Conservation (phyloP, 2,329 filamentous ascomycete genomes). For the Geosmithia putterillii region DNA sequence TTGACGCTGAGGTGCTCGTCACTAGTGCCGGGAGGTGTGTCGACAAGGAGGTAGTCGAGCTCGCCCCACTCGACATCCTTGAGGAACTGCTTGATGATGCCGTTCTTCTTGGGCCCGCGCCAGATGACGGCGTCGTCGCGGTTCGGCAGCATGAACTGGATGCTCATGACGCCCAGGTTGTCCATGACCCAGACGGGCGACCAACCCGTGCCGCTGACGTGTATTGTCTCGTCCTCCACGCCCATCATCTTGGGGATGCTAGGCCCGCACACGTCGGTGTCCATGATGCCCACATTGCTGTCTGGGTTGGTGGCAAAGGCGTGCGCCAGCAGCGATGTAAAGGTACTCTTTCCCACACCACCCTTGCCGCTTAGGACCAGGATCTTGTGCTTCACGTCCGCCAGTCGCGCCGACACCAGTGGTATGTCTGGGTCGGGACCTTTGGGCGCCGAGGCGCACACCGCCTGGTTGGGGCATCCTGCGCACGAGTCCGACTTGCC, state of each 20-base stretch:
- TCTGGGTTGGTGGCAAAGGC: slow-evolving; percentile 75
- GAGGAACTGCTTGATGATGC: slow-evolving; percentile 92
- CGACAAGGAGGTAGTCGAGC: slow-evolving; percentile 83
- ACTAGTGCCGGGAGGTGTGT: slow-evolving; percentile 89
- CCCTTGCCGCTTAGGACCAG: slow-evolving; percentile 90
- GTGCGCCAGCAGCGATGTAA: slow-evolving; percentile 77
- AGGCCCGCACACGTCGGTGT: slow-evolving; percentile 94
- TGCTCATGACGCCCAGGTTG: slow-evolving; percentile 90
- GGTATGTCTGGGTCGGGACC: slow-evolving; percentile 92
- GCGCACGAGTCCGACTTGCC: slow-evolving; percentile 73
- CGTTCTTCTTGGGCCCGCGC: slow-evolving; percentile 97
- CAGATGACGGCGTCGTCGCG: slow-evolving; percentile 94
- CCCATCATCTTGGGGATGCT: slow-evolving; percentile 99
- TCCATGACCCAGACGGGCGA: slow-evolving; percentile 92
- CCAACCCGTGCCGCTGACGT: slow-evolving; percentile 82
- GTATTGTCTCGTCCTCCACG: slow-evolving; percentile 85
- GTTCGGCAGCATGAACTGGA: slow-evolving; percentile 95
- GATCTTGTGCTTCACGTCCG: slow-evolving; percentile 79
- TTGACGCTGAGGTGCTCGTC: slow-evolving; percentile 96
- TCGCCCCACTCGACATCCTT: slow-evolving; percentile 98
- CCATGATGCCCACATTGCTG: slow-evolving; percentile 84
- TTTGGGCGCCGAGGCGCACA: slow-evolving; percentile 89
- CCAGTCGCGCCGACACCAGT: slow-evolving; percentile 71
- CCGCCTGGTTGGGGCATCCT: slow-evolving; percentile 89
- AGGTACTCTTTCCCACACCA: slow-evolving; percentile 92